Evolutionary conservation across 768 basidiomycete genomes (phyloP), one percentile per base, ranked within the genome.

Genomic region (Pisolithus microcarpus): DNA sequence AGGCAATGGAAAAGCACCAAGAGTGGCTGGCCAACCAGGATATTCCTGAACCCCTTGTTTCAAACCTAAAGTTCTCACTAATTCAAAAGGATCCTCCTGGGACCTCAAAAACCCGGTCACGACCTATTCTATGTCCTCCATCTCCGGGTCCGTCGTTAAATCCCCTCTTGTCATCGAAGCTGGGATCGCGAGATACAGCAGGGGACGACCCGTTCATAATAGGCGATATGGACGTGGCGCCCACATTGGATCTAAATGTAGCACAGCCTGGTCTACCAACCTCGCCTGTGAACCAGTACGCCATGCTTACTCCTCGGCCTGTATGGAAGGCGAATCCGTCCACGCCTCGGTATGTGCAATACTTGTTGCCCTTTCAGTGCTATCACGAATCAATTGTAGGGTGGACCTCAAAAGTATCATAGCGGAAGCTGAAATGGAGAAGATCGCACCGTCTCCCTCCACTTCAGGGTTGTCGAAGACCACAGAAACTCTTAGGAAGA

Each of bases 371-470:
- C 31, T 54, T 21, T n/a, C 47, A 3, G 61, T 54, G 23, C 37
- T 52, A 45, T 15, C 57, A 50, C 48, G 54, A 34, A 57, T 50
- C 37, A n/a, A 38, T 21, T 54, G 8, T 53, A 92, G 87, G 21
- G 79, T 84, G 11, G 89, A 95, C 61, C 84, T 97, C 78, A 87
- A 85, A 59, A 69, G 79, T 15, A 80, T 97, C 51, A 90, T 97
- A 79, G 88, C 85, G 0, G 93, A 93, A 65, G 78, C 84, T 1
- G 81, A 75, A 44, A 68, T 60, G 15, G 64, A 53, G 28, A 65
- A 58, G 49, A 59, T 46, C 15, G 51, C 52, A 18, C 51, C 46
- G 13, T 21, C 61, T 43, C 23, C 53, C 45, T 11, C 38, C 9
- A 2, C 37, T 24, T 18, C 23, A 38, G 13, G 34, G 34, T 34